phyloP scores from a whole-genome alignment of 352 stramenopile genomes.

The Phytopythium oedochilum region DNA sequence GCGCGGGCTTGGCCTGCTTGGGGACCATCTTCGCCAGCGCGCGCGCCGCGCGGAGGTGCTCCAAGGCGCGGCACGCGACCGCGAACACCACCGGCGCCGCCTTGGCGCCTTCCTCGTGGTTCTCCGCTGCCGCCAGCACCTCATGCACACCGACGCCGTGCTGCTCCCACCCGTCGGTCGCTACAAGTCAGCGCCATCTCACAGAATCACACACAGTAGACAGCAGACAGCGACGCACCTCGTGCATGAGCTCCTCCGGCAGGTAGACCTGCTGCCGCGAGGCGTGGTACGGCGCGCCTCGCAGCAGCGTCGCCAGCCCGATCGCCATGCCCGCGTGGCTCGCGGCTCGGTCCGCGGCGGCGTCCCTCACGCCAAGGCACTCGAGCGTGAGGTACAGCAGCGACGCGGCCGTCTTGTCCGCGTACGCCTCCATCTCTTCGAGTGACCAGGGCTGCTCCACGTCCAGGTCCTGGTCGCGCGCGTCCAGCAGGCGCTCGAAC shows the following conservation, averaged over 20 bases:
- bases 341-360: constrained; percentile 70
- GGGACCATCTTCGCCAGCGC: constrained; percentile 53
- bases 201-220: not conserved
- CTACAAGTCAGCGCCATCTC: constrained; percentile 14
- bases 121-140: constrained; percentile 51
- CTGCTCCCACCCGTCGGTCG: constrained; percentile 10
- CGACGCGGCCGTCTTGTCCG: constrained; percentile 87
- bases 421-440: constrained; percentile 77
- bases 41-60: constrained; percentile 74
- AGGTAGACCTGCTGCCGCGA: constrained; percentile 72
- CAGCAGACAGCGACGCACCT: constrained; percentile 27
- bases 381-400: constrained; percentile 89
- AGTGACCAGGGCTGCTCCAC: constrained; percentile 68
- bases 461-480: constrained; percentile 84
- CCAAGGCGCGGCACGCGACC: constrained; percentile 77
- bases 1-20: constrained; percentile 38
- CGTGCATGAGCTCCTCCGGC: constrained; percentile 72
- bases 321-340: constrained; percentile 84
- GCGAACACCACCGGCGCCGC: constrained; percentile 86
- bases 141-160: constrained; percentile 51
- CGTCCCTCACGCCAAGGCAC: constrained; percentile 70
- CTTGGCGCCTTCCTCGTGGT: constrained; percentile 55
- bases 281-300: constrained; percentile 67
- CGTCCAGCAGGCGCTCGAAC: constrained; percentile 90
- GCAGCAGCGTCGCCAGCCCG: constrained; percentile 80